Base-by-base conservation (phyloP, 164 flowering plant species). In the Pachysandra terminalis region DNA sequence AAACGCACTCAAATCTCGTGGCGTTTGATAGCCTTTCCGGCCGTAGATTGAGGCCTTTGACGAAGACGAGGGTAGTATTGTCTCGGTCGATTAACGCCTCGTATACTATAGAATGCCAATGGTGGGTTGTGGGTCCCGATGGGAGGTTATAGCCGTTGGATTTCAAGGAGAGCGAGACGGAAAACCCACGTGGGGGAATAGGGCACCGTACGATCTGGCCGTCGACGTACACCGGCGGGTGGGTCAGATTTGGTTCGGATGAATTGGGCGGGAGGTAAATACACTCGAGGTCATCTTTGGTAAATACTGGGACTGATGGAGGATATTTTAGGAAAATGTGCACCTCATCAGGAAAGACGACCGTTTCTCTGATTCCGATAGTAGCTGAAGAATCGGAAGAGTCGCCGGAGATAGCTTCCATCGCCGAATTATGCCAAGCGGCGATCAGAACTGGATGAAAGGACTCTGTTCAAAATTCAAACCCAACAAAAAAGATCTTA, bases 291-390 rank as follows among this genome's bases (percentile, higher is more conserved):
- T 77, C 84, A 24, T 82, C 76, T 67, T 74, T 77, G 61, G 84
- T 67, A 63, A 80, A 82, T 57, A 81, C 54, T 2, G 74, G 77
- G 24, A 68, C 48, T 9, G 83, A 57, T 0, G 79, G 71, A 67
- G 88, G 88, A 83, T 86, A 79, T 26, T 83, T 80, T 15, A 90
- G 86, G 81, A 88, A 88, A 68, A 88, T n/a, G 14, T 90, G 64
- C 0, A 77, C 73, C 68, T 92, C 82, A 66, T 90, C 96, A 0
- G 97, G 96, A 19, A 90, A 77, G 13, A 68, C n/a, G 59, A 92
- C 87, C 23, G 88, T 79, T 62, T 84, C 91, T 40, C 73, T 74
- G 17, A 86, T 63, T 19, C 81, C 61, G 15, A 79, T 24, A 7
- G 67, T 45, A 14, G 72, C 72, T 10, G 70, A 16, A 25, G 7